Base-by-base conservation (phyloP, 257 asterid genomes). In the Nicotiana tabacum region DNA sequence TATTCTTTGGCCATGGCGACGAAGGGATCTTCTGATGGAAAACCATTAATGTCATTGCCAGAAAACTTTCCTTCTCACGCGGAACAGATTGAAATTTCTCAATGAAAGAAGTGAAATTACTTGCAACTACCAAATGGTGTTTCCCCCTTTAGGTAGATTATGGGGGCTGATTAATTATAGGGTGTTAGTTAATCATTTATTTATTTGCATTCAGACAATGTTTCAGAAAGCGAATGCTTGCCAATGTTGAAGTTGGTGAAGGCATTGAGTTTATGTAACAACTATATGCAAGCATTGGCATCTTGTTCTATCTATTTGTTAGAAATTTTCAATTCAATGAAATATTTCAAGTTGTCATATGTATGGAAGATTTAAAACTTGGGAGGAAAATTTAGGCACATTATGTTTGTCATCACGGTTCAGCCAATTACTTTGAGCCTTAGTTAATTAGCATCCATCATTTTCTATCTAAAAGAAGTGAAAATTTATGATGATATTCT, bases 1-100 rank as follows among this genome's bases (percentile, higher is more conserved):
- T 89, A 85, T 62, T 89, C 90, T 43, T 82, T 87, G 66, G 90
- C 87, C 6, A 68, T 78, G 65, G 84, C 91, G 24, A 83, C 85
- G 43, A 83, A 85, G 66, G 86, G 88, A 17, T 29, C 66, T 33
- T 65, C 83, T 17, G 83, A 30, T 13, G 46, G 27, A 64, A 1
- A 35, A 2, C 62, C 83, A 16, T 62, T 53, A 21, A 27, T 64
- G 30, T 7, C 77, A 3, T 65, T 80, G 83, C 83, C 83, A 16
- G 37, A 65, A 35, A 46, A 46, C 13, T 80, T 80, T 8, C 61
- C 60, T 4, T 13, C 48, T 21, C 77, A 27, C 0, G 46, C 6
- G 18, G 83, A 43, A 9, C 77, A 64, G 33, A 43, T 1, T 3
- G 77, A 80, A 80, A 65, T 80, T 56, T 65, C 83, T 2, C 83